These are phyloP conservation scores for Trichoderma hamatum DNA, from an alignment of 2,329 filamentous ascomycete genomes.

Conservation along the genomic window DNA sequence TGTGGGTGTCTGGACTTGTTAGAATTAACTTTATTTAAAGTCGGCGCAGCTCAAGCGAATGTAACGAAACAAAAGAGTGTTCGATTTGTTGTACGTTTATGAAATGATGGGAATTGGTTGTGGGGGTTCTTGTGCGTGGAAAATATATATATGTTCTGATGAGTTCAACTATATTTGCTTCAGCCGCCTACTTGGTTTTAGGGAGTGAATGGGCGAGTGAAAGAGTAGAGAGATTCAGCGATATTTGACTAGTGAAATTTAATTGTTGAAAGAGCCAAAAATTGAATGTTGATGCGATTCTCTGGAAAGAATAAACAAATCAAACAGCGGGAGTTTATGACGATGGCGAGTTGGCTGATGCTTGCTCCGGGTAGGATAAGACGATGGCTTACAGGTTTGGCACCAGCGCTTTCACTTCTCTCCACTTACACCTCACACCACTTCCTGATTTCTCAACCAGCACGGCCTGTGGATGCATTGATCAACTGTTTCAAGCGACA, in stretches of 20 bases:
- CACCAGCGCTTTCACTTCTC: not conserved
- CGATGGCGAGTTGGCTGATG: not conserved
- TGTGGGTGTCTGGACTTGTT: conserved; percentile 88
- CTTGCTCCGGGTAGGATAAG: not conserved
- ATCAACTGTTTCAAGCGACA: not conserved
- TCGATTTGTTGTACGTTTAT: conserved; percentile 14
- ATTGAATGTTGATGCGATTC: too few species aligned
- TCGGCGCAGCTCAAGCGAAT: conserved; percentile 18
- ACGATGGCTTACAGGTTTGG: not conserved
- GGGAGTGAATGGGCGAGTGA: not conserved
- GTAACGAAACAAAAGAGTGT: conserved; percentile 9
- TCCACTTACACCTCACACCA: not conserved
- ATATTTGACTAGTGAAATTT: not conserved
- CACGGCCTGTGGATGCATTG: too few species aligned
- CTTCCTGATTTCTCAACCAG: not conserved
- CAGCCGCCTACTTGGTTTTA: not conserved
- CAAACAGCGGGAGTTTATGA: not conserved
- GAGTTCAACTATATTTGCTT: not conserved
- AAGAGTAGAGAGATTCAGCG: not conserved
- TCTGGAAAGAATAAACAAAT: not conserved
- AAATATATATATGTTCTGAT: not conserved
- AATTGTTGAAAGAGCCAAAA: not conserved
- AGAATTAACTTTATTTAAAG: conserved; percentile 28
- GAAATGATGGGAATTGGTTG: conserved; percentile 1
- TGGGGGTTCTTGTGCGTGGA: not conserved